A percentile compares a stretch with the other conserved stretches of the same genome.
Conservation (phyloP, 768 basidiomycete genomes). For the Rhizopogon salebrosus region DNA sequence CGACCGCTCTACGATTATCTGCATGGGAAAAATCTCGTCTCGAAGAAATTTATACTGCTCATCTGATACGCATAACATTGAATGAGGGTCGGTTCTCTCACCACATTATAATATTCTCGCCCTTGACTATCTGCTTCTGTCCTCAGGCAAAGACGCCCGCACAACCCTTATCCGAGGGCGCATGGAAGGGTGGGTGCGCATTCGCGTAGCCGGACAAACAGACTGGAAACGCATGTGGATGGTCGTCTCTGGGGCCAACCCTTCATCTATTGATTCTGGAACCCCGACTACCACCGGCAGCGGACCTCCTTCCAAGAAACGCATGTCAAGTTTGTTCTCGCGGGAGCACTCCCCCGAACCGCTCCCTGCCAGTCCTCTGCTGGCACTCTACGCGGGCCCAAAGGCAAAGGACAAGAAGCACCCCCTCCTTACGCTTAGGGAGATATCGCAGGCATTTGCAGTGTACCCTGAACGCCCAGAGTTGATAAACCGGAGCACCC, state of each 20-base stretch:
- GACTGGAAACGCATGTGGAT: conserved; percentile 95
- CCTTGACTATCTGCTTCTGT: conserved; percentile 20
- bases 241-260: conserved; percentile 50
- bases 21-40: conserved; percentile 94
- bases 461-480: conserved; percentile 96
- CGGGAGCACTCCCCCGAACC: conserved; percentile 36
- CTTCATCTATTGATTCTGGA: conserved; percentile 21
- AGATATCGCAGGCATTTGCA: conserved; percentile 82
- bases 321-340: conserved; percentile 63
- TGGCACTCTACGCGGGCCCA: conserved; percentile 57
- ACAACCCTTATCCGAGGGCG: conserved; percentile 64
- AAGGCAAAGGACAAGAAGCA: conserved; percentile 75
- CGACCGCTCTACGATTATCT: conserved; percentile 81
- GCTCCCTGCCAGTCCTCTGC: conserved; percentile 32
- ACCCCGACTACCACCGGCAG: conserved; percentile 9
- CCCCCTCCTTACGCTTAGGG: conserved; percentile 60
- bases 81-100: conserved; percentile 33
- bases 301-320: conserved; percentile 30
- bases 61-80: conserved; percentile 79
- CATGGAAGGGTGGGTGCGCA: conserved; percentile 88
- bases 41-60: conserved; percentile 97
- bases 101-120: conserved; percentile 16
- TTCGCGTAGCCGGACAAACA: conserved; percentile 92
- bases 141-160: conserved; percentile 43
- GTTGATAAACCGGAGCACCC: conserved; percentile 79